These are phyloP conservation scores for Fusarium equiseti DNA, from an alignment of 2,329 filamentous ascomycete species.

Conservation along the genomic window DNA sequence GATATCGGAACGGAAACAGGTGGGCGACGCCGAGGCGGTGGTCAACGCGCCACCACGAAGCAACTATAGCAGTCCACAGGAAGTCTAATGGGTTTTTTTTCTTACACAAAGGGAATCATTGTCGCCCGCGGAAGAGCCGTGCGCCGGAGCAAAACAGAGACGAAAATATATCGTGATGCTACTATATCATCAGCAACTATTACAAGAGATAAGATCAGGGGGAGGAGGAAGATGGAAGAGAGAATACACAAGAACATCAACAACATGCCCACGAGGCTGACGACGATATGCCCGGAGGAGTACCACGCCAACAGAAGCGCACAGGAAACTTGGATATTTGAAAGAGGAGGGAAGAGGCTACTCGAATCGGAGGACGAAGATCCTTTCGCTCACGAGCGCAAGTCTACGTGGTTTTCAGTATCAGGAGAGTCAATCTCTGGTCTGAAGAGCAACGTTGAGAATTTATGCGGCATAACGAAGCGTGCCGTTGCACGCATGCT, in stretches of 20 bases:
- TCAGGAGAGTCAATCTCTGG: constrained; percentile 21
- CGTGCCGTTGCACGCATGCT: constrained; percentile 34
- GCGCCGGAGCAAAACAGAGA: constrained; percentile 40
- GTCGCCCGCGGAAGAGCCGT: constrained; percentile 42
- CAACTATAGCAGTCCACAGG: constrained; percentile 46
- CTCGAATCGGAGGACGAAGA: constrained; percentile 26
- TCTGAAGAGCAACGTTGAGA: constrained; percentile 21
- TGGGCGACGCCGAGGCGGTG: constrained; percentile 86
- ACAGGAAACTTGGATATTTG: constrained; percentile 42
- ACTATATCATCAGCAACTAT: constrained; percentile 26
- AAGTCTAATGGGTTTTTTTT: constrained; percentile 48
- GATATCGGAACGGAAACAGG: constrained; percentile 88
- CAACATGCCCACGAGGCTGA: constrained; percentile 13
- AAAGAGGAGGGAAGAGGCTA: constrained; percentile 40
- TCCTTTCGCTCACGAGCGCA: constrained; percentile 8
- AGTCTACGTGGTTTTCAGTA: constrained; percentile 20
- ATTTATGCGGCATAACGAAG: constrained; percentile 32
- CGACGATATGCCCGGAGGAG: constrained; percentile 34
- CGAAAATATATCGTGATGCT: constrained; percentile 36
- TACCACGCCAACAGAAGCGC: constrained; percentile 39
- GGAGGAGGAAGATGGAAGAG: constrained; percentile 11
- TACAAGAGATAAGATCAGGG: constrained; percentile 24
- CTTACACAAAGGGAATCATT: constrained; percentile 43
- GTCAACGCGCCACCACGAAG: constrained; percentile 66
- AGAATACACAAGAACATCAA: background rate